Evolutionary conservation across 495 filamentous ascomycete species (phyloP).

Genomic region (Parathielavia hyrcaniae): DNA sequence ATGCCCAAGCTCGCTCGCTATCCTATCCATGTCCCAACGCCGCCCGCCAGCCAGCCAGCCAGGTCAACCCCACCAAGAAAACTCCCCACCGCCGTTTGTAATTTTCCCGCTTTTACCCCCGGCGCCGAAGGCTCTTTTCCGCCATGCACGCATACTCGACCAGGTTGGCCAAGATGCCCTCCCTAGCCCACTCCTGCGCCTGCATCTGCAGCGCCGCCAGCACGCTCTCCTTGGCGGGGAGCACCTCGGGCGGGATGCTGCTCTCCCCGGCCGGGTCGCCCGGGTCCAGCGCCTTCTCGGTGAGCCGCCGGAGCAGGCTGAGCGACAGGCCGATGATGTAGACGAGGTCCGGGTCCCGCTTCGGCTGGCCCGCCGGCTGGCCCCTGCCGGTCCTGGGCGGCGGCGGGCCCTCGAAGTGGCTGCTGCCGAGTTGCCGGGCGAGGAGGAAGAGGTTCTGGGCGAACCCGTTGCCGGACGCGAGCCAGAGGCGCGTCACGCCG

Average conservation of each 20-base stretch:
- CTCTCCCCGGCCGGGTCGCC: conserved; percentile 38
- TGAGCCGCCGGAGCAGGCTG: conserved; percentile 59
- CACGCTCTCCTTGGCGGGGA: conserved; percentile 65
- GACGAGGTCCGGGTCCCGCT: conserved; percentile 43
- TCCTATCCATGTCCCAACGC: not conserved
- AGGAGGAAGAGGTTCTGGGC: conserved; percentile 69
- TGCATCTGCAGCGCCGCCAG: conserved; percentile 60
- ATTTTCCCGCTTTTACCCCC: not conserved
- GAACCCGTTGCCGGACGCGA: conserved; percentile 79
- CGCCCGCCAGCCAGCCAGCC: too few relatives aligned
- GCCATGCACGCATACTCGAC: conserved; percentile 64
- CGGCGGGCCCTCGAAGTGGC: conserved; percentile 45
- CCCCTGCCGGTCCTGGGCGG: not conserved
- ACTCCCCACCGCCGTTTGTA: too few relatives aligned
- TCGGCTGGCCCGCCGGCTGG: conserved; percentile 23
- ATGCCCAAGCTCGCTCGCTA: not conserved
- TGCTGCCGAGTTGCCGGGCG: conserved; percentile 59
- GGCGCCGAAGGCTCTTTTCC: conserved; percentile 25
- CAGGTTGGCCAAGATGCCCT: conserved; percentile 62
- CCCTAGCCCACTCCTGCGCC: conserved; percentile 47
- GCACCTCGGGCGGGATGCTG: conserved; percentile 55
- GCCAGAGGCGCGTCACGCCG: conserved; percentile 70
- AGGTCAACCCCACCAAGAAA: not conserved
- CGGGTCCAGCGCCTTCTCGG: conserved; percentile 64
- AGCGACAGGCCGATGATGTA: conserved; percentile 67